Base-by-base conservation (phyloP, 306 rosid genomes). In the Carpinus fangiana region DNA sequence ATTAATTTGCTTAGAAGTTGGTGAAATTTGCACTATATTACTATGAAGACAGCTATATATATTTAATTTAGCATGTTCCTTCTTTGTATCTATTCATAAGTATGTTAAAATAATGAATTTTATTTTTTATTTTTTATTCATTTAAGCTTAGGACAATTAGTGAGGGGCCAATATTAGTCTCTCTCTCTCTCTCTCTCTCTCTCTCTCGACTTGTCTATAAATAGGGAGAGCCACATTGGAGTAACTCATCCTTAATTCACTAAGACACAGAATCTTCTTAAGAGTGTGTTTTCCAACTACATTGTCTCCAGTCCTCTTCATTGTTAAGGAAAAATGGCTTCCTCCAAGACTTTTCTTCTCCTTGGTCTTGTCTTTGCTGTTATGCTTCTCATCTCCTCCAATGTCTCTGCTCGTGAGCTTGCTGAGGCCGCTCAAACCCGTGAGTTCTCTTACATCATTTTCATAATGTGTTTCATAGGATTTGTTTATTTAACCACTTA, bases 311-410 rank as follows among this genome's bases (percentile, higher is more conserved):
- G 16, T 31, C 48, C 45, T 66, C 72, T 36, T 66, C 34, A 14
- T 13, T 31, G 13, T 16, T 38, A 7, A 36, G 14, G 5, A 7
- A n/a, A 66, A 66, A 66, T 66, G 72, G 72, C 26, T 31, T 66
- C 36, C 50, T 66, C 72, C 34, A 28, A 36, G 72, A 66, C 50
- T 66, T 66, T 66, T 20, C 72, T 66, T 66, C 72, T 28, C 28
- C 72, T 66, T 43, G 72, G n/a, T n/a, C 72, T 66, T 31, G 12
- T 38, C 50, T 28, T 66, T 12, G 72, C 72, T 31, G 72, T 66
- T 34, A 50, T 66, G 34, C 50, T 66, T 43, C 45, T 66, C 50
- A 3, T 38, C 23, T 36, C 72, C 72, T 38, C 50, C 23, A 48
- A 16, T 12, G 72, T 43, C 46, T 66, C 11, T 13, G 34, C 34